Conservation (phyloP, 2,329 filamentous ascomycete species). For the Botryotinia globosa region DNA sequence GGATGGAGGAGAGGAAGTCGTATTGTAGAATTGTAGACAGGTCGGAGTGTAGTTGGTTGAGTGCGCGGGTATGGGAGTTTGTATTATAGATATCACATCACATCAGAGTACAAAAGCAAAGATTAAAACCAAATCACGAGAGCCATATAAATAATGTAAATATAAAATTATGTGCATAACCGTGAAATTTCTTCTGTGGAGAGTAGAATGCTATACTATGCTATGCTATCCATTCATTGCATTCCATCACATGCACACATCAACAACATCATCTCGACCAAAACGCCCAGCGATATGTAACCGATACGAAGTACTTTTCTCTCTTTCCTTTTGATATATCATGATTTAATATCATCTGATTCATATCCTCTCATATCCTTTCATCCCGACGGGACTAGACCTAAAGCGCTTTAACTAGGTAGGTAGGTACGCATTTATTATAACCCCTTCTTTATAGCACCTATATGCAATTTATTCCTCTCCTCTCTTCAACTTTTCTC, state of each 20-base stretch:
- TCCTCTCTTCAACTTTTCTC: neutral
- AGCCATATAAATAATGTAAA: neutral
- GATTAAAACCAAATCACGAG: neutral
- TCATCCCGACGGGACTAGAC: neutral
- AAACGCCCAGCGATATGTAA: conserved; percentile 20
- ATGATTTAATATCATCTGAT: neutral
- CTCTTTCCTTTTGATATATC: neutral
- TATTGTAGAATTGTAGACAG: neutral
- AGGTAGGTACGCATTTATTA: conserved; percentile 11
- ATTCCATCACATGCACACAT: neutral
- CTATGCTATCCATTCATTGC: neutral
- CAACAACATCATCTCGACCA: conserved; percentile 12
- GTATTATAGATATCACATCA: neutral
- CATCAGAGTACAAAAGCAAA: neutral
- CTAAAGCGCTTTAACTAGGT: conserved; percentile 18
- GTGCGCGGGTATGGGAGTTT: neutral
- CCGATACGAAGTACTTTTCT: conserved; percentile 11
- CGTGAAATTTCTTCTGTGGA: neutral
- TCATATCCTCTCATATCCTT: conserved; percentile 2
- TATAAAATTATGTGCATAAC: neutral
- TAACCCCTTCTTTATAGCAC: neutral
- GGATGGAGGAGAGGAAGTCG: neutral
- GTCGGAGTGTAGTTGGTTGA: neutral
- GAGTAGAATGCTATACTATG: neutral
- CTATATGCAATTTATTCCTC: neutral